Conservation (phyloP, 1,139 yeast species). For the Yamadazyma jaroonii region DNA sequence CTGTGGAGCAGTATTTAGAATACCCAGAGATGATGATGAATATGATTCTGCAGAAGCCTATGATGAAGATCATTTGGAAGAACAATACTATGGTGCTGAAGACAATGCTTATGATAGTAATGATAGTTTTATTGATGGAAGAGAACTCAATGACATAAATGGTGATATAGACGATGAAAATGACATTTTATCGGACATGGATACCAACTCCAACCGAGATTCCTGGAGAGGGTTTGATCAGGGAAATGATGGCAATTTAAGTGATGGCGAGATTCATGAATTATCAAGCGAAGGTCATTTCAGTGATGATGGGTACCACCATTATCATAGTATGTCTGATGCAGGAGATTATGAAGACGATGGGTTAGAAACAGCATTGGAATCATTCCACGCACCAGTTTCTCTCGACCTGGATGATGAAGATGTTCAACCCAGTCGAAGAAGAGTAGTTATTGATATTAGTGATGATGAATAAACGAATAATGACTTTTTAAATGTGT, state of each 20-base stretch:
- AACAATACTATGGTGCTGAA: constrained; percentile 14
- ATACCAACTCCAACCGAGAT: constrained; percentile 8
- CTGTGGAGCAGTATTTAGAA: constrained; percentile 46
- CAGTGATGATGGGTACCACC: background rate
- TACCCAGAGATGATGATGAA: constrained; percentile 12
- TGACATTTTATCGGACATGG: constrained; percentile 9
- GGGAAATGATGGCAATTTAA: background rate
- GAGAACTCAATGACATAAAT: constrained; percentile 15
- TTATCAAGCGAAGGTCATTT: background rate
- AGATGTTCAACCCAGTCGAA: constrained; percentile 2
- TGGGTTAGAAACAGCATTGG: constrained; percentile 17
- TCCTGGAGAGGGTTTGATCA: constrained; percentile 14
- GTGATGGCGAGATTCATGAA: background rate
- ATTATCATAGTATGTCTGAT: constrained; percentile 1
- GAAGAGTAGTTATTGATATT: constrained; percentile 1
- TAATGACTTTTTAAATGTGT: no score
- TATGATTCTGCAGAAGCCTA: constrained; percentile 2
- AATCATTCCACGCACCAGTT: constrained; percentile 11
- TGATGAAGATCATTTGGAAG: constrained; percentile 24
- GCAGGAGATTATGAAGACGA: constrained; percentile 11
- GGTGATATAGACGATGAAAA: constrained; percentile 9
- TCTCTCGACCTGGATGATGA: constrained; percentile 3
- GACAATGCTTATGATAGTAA: constrained; percentile 24
- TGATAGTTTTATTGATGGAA: constrained; percentile 29
- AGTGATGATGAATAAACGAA: constrained; percentile 2